Conservation (phyloP, 768 basidiomycete genomes). For the Tylopilus sp. region DNA sequence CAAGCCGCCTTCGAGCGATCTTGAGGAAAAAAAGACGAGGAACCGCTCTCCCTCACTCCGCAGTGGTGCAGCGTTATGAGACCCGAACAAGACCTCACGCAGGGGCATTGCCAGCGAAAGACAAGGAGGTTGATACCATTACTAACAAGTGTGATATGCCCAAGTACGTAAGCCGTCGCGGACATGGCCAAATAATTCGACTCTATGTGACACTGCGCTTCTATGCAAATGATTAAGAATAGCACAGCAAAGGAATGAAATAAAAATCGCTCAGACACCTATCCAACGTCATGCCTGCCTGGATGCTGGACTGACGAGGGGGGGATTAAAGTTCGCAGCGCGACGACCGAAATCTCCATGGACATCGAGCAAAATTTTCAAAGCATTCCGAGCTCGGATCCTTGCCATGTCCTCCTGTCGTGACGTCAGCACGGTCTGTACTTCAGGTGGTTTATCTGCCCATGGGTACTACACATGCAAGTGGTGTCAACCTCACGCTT, state of each 20-base stretch:
- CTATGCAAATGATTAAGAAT: conserved; percentile 10
- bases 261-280: background rate
- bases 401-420: conserved; percentile 81
- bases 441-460: conserved; percentile 61
- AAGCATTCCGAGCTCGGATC: conserved; percentile 89
- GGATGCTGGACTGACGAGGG: conserved; percentile 19
- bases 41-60: conserved; percentile 45
- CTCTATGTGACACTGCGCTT: too few relatives aligned
- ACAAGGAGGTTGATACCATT: background rate
- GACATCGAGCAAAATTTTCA: conserved; percentile 87
- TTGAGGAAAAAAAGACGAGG: conserved; percentile 69
- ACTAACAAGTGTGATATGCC: background rate
- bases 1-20: conserved; percentile 44
- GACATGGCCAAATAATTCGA: too few relatives aligned
- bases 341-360: conserved; percentile 84
- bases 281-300: conserved; percentile 17
- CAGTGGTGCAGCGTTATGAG: conserved; percentile 36
- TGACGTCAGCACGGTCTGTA: conserved; percentile 68
- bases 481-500: conserved; percentile 1
- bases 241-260: background rate
- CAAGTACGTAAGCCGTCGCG: conserved; percentile 4
- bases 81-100: conserved; percentile 32
- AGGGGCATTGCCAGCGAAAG: conserved; percentile 46
- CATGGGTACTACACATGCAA: conserved; percentile 67
- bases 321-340: conserved; percentile 36